phyloP scores from a whole-genome alignment of 2,329 filamentous ascomycete species.

The Fusarium sp. region DNA sequence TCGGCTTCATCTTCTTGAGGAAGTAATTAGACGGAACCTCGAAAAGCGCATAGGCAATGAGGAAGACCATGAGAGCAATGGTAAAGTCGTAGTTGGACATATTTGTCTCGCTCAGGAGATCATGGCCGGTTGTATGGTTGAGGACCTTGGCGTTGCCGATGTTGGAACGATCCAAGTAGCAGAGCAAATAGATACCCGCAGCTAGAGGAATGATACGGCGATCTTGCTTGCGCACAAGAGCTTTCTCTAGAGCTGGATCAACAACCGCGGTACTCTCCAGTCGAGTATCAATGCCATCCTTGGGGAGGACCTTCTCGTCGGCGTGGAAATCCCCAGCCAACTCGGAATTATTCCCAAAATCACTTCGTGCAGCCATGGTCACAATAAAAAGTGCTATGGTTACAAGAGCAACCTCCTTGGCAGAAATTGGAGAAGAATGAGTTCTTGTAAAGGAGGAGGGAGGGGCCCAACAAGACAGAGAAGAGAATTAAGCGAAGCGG shows the following conservation, averaged over 20 bases:
- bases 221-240: conserved; percentile 38
- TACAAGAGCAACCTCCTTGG: neutral
- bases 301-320: conserved; percentile 30
- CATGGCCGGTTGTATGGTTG: conserved; percentile 51
- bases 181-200: conserved; percentile 53
- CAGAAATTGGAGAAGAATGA: neutral
- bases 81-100: conserved; percentile 67
- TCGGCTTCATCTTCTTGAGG: conserved; percentile 62
- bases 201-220: conserved; percentile 41
- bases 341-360: conserved; percentile 16
- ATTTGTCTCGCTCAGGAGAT: conserved; percentile 60
- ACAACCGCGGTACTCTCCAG: conserved; percentile 11
- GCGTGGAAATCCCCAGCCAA: conserved; percentile 6
- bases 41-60: conserved; percentile 68
- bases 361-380: conserved; percentile 11
- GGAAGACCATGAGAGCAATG: conserved; percentile 56
- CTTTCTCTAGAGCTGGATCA: conserved; percentile 23
- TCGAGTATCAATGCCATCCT: conserved; percentile 24
- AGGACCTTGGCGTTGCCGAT: conserved; percentile 59
- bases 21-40: conserved; percentile 61
- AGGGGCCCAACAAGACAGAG: neutral
- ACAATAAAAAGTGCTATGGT: neutral
- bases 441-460: conserved; percentile 1
- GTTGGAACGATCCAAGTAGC: conserved; percentile 65
- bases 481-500: conserved; percentile 15